Base-by-base conservation (phyloP, 1,284 basidiomycete genomes). In the Calocybe gambosa region DNA sequence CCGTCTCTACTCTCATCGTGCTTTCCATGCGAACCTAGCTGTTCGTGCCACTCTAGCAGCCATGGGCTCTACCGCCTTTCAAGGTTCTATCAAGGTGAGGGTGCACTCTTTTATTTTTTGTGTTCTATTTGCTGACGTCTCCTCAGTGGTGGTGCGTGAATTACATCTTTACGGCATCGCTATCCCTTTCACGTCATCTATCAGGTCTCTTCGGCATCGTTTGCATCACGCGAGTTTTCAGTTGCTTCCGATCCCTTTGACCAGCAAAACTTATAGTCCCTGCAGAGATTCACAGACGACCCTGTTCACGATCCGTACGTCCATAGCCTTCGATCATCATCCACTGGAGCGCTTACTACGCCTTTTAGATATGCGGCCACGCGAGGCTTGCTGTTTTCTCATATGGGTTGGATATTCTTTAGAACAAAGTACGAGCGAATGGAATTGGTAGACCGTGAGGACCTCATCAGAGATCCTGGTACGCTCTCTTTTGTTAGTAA, bases 321-420 rank as follows among this genome's bases (percentile, higher is more conserved):
- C 15, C 10, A 23, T 9, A 40, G 9, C 20, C 9, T 23, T 29
- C 37, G 19, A n/a, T 41, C 15, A 42, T 46, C 16, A 40, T 46
- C 43, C 35, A 54, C 18, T 44, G 9, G 13, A 3, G 9, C 9
- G 28, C 28, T 5, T 29, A 29, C 13, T 10, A 29, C 8, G 23
- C 19, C 18, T 26, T 29, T 26, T 43, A 83, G 81, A 5, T 90
- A 90, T 58, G 73, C 84, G 4, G 87, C 86, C 0, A 85, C 84
- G 0, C 71, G 75, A 34, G 87, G 88, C 0, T 63, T 90, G 0
- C 70, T 85, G 44, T 88, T 79, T 59, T 82, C 85, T 3, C 88
- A 90, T 54, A 78, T 89, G 69, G 89, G 88, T 7, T 91, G 88
- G 87, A 89, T 90, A 57, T 90, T 90, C 61, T 82, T 73, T 66